These are phyloP conservation scores for Mesotaenium endlicherianum DNA, from an alignment of 139 green algal species.

Conservation along the genomic window DNA sequence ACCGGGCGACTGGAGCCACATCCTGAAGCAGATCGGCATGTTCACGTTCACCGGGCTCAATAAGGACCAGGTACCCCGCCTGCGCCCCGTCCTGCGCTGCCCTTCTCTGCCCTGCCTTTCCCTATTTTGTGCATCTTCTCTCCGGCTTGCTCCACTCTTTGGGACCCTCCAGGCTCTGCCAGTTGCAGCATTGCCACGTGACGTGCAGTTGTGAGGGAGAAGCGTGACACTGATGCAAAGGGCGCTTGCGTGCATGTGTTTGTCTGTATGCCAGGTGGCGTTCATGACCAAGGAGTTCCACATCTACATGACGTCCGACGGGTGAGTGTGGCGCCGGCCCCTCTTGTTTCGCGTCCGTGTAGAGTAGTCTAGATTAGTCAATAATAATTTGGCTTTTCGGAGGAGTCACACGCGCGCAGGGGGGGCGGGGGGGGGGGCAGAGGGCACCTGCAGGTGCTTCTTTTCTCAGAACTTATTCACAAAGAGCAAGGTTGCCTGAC, in stretches of 20 bases:
- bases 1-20: conserved; percentile 92
- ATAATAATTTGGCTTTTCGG: too few species aligned
- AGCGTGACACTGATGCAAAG: too few species aligned
- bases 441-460: too few species aligned
- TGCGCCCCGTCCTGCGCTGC: too few species aligned
- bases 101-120: not conserved
- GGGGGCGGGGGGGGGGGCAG: too few species aligned
- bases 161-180: not conserved
- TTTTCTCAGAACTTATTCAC: too few species aligned
- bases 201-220: not conserved
- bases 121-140: not conserved
- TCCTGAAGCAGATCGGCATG: conserved; percentile 93
- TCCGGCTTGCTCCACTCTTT: not conserved
- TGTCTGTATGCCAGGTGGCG: conserved; percentile 82
- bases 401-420: too few species aligned
- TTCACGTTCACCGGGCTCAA: conserved; percentile 92
- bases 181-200: not conserved
- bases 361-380: too few species aligned
- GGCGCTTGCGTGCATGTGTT: too few species aligned
- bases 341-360: too few species aligned
- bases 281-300: conserved; percentile 93
- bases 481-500: too few species aligned
- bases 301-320: conserved; percentile 97
- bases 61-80: conserved; percentile 23
- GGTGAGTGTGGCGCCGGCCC: too few species aligned